phyloP scores from a whole-genome alignment of 1,139 yeast genomes.

The Sugiyamaella xylanicola region DNA sequence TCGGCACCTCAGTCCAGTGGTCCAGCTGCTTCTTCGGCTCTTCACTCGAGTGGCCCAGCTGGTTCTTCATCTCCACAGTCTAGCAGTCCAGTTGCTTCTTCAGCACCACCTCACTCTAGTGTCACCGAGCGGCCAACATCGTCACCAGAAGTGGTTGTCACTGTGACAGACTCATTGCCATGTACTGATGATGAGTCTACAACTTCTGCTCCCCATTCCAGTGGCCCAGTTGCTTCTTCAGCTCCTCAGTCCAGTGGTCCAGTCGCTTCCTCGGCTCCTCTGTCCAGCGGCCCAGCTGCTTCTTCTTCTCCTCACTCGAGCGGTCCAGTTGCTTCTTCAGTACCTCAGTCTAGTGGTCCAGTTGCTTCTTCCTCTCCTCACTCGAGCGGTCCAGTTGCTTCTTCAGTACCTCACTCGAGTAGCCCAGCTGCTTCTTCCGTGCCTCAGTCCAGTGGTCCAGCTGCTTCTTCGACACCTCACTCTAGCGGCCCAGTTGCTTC shows the following conservation, averaged over 20 bases:
- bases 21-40: slow-evolving; percentile 18
- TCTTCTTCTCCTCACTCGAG: too few species aligned
- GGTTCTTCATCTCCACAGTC: slow-evolving; percentile 15
- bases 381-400: too few species aligned
- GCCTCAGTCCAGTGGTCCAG: not conserved
- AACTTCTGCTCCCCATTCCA: not conserved
- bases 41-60: slow-evolving; percentile 16
- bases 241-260: not conserved
- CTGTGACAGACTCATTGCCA: not conserved
- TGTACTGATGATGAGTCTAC: not conserved
- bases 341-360: too few species aligned
- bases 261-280: too few species aligned
- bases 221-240: not conserved
- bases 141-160: not conserved
- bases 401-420: slow-evolving; percentile 11
- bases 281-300: too few species aligned
- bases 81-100: not conserved
- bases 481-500: too few species aligned
- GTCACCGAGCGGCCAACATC: too few species aligned
- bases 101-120: not conserved
- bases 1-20: not conserved
- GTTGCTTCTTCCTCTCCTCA: too few species aligned
- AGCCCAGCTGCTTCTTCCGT: not conserved
- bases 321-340: too few species aligned
- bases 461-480: too few species aligned